A percentile compares a stretch with the other conserved stretches of the same genome.
phyloP scores from a whole-genome alignment of 1,139 yeast species.

The Hyphopichia fennica region DNA sequence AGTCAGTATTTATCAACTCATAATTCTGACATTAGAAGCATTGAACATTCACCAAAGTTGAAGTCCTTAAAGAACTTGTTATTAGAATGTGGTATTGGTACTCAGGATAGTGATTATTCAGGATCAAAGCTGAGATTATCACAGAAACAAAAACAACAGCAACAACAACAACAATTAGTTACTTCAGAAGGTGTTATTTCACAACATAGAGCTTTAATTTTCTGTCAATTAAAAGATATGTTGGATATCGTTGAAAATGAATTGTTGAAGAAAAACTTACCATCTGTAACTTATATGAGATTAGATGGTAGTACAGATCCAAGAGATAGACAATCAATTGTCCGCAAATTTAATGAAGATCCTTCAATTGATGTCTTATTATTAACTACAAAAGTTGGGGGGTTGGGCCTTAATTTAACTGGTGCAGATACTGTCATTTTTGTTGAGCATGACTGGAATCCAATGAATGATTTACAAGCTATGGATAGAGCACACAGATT shows the following conservation, averaged over 20 bases:
- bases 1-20: constrained; percentile 57
- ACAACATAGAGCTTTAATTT: constrained; percentile 92
- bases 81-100: constrained; percentile 93
- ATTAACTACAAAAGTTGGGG: constrained; percentile 97
- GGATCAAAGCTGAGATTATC: constrained; percentile 26
- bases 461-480: constrained; percentile 98
- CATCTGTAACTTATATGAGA: constrained; percentile 91
- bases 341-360: constrained; percentile 88
- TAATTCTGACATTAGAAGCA: constrained; percentile 63
- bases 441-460: constrained; percentile 99
- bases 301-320: constrained; percentile 96
- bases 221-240: constrained; percentile 98
- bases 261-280: constrained; percentile 77
- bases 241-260: constrained; percentile 94
- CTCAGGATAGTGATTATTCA: constrained; percentile 46
- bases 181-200: constrained; percentile 76
- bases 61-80: constrained; percentile 78
- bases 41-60: constrained; percentile 88
- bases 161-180: constrained; percentile 35
- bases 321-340: constrained; percentile 87
- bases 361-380: constrained; percentile 94
- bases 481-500: constrained; percentile 99
- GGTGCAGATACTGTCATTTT: constrained; percentile 99
- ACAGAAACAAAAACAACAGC: constrained; percentile 11
- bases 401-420: constrained; percentile 91